These are phyloP conservation scores for Ramicandelaber brevisporus DNA, from an alignment of 192 early-diverging fungal genomes.

Conservation along the genomic window DNA sequence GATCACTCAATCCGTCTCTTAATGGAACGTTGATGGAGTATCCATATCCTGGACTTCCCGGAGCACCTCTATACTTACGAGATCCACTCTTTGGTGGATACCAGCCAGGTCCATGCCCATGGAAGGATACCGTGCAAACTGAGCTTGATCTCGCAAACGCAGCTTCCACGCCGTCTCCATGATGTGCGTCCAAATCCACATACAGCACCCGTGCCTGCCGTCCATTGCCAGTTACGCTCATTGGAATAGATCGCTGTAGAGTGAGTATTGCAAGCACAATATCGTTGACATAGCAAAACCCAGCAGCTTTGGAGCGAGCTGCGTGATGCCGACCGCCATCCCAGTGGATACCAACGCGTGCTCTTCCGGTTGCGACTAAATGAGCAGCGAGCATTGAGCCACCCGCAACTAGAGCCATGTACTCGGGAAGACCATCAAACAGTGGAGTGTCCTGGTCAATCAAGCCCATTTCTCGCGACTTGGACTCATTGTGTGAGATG, in stretches of 20 bases:
- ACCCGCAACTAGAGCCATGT: slow-evolving; percentile 12
- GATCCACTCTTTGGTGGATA: slow-evolving; percentile 72
- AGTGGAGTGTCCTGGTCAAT: slow-evolving; percentile 12
- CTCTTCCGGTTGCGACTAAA: slow-evolving; percentile 2
- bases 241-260: slow-evolving; percentile 40
- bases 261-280: slow-evolving; percentile 82
- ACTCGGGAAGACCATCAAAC: slow-evolving; percentile 8
- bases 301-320: slow-evolving; percentile 61
- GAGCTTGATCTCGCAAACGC: slow-evolving; percentile 78
- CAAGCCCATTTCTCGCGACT: slow-evolving; percentile 6
- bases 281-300: slow-evolving; percentile 98
- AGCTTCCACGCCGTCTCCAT: slow-evolving; percentile 94
- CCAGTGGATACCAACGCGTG: slow-evolving; percentile 58
- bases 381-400: slow-evolving; percentile 12
- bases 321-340: slow-evolving; percentile 93
- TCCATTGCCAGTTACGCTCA: too few species aligned
- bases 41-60: slow-evolving; percentile 49
- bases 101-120: slow-evolving; percentile 80
- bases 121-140: slow-evolving; percentile 92
- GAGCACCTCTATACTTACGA: slow-evolving; percentile 39
- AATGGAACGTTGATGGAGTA: slow-evolving; percentile 82
- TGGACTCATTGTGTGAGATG: not conserved
- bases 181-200: slow-evolving; percentile 93
- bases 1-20: slow-evolving; percentile 66
- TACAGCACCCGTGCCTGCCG: slow-evolving; percentile 80